Conservation (phyloP, 75 land plant species). For the Sequoia sempervirens region DNA sequence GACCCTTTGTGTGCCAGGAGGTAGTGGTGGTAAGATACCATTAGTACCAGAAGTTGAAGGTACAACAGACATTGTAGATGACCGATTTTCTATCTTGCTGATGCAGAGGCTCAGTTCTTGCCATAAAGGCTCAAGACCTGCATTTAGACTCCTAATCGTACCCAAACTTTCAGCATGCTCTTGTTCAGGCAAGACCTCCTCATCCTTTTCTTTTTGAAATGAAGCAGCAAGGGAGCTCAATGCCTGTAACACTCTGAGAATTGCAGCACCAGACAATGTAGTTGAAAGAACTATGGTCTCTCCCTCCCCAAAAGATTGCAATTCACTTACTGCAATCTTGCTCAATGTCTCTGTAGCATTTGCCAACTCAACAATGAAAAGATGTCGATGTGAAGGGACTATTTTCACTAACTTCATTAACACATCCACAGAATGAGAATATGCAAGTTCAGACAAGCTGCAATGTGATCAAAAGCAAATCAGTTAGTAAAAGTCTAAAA, state of each 20-base stretch:
- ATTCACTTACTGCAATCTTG: constrained; percentile 68
- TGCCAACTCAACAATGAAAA: constrained; percentile 88
- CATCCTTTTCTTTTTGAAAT: constrained; percentile 49
- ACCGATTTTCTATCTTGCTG: constrained; percentile 69
- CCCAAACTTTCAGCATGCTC: constrained; percentile 53
- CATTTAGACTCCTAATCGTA: constrained; percentile 58
- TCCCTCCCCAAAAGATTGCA: constrained; percentile 61
- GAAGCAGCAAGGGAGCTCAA: constrained; percentile 76
- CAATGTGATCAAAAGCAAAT: neutral
- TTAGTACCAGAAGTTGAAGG: constrained; percentile 26
- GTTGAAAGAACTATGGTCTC: constrained; percentile 67
- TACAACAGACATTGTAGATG: constrained; percentile 42
- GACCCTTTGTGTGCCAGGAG: constrained; percentile 89
- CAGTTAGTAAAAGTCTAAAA: neutral
- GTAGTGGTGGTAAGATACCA: constrained; percentile 70
- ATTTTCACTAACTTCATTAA: constrained; percentile 76
- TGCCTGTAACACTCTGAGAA: constrained; percentile 85
- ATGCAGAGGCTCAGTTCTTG: constrained; percentile 79
- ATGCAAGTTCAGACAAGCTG: constrained; percentile 93
- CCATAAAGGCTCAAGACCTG: constrained; percentile 84
- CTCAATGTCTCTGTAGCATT: constrained; percentile 64
- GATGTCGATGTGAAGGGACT: constrained; percentile 68
- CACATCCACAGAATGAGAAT: constrained; percentile 76
- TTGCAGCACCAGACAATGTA: constrained; percentile 74
- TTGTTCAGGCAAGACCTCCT: constrained; percentile 33